Percentiles rank a stretch among this genome's conserved stretches.
Conservation (phyloP, 2,329 filamentous ascomycete species). For the Talaromyces albobiverticillius region DNA sequence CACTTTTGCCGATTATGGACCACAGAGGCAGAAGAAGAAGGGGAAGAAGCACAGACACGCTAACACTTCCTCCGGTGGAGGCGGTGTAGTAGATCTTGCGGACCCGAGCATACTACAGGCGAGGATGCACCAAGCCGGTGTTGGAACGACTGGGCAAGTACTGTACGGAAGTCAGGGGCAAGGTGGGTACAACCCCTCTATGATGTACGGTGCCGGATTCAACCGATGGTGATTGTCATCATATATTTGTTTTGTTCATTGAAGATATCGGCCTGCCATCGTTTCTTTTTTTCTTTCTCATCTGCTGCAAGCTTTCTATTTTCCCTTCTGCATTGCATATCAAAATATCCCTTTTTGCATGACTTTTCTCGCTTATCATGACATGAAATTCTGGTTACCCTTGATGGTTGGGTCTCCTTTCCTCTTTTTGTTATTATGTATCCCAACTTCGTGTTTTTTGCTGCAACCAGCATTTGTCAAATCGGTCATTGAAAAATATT, state of each 20-base stretch:
- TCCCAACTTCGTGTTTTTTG: slow-evolving; percentile 24
- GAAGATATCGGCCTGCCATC: slow-evolving; percentile 13
- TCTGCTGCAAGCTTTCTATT: slow-evolving; percentile 8
- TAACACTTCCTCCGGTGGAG: slow-evolving; percentile 99
- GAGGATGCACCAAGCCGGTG: slow-evolving; percentile 88
- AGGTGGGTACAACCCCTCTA: slow-evolving; percentile 86
- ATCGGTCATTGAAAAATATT: slow-evolving; percentile 29
- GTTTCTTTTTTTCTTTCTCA: slow-evolving; percentile 10
- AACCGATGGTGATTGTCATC: slow-evolving; percentile 61
- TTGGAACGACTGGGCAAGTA: slow-evolving; percentile 74
- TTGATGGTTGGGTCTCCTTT: slow-evolving; percentile 4
- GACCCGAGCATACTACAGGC: slow-evolving; percentile 99
- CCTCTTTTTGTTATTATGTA: slow-evolving; percentile 8
- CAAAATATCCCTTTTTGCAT: slow-evolving; percentile 16
- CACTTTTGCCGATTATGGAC: slow-evolving; percentile 82
- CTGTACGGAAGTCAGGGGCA: slow-evolving; percentile 80
- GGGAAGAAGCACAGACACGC: slow-evolving; percentile 99
- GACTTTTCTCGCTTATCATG: slow-evolving; percentile 25
- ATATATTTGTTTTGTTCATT: slow-evolving; percentile 21
- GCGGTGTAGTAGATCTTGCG: slow-evolving; percentile 99
- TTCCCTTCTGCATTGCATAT: slow-evolving; percentile 21
- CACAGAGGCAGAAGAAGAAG: slow-evolving; percentile 98
- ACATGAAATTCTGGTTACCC: slow-evolving; percentile 21
- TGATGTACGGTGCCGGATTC: slow-evolving; percentile 74
- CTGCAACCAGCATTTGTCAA: slow-evolving; percentile 33